Evolutionary conservation across 495 filamentous ascomycete species (phyloP), one percentile per base, ranked within the genome.

Genomic region (Durotheca rogersii): DNA sequence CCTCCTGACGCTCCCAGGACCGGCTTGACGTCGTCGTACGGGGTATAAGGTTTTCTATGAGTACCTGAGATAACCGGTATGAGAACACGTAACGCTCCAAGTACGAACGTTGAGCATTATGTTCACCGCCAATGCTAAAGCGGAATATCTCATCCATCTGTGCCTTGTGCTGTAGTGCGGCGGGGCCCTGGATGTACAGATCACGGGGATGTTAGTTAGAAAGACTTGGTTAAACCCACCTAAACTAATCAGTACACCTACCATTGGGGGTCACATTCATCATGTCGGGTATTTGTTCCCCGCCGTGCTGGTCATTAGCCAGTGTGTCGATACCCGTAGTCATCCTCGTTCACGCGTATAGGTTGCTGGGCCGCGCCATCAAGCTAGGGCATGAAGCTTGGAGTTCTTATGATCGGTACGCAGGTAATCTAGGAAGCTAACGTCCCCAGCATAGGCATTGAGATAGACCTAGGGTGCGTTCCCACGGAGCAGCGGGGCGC

Each of bases 101-200:
- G n/a, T n/a, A n/a, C n/a, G n/a, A n/a, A n/a, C n/a, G n/a, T n/a
- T n/a, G n/a, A n/a, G n/a, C n/a, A n/a, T n/a, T 27, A 9, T 33
- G 51, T 61, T 61, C 66, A 75, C 78, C 78, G 38, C 73, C 58
- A 25, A 81, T 59, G 35, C 68, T 60, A 46, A 74, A 79, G 50
- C 69, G 80, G 0, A 76, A 80, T 9, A 66, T 42, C 52, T 70
- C 62, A 40, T 73, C 62, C n/a, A 56, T 65, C 48, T 76, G 70
- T 27, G 67, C 34, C 30, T 51, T 57, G 4, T 64, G 64, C 38
- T 76, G 68, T 29, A 78, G 52, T n/a, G 65, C 53, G 7, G 59
- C 61, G 14, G 76, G 60, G 10, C 68, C 71, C 41, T 70, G 69
- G 17, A 80, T 68, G 59, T 73, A 75, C 17, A 77, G 58, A 21